Conservation (phyloP, 805 yeast species). For the Priceomyces haplophilus region DNA sequence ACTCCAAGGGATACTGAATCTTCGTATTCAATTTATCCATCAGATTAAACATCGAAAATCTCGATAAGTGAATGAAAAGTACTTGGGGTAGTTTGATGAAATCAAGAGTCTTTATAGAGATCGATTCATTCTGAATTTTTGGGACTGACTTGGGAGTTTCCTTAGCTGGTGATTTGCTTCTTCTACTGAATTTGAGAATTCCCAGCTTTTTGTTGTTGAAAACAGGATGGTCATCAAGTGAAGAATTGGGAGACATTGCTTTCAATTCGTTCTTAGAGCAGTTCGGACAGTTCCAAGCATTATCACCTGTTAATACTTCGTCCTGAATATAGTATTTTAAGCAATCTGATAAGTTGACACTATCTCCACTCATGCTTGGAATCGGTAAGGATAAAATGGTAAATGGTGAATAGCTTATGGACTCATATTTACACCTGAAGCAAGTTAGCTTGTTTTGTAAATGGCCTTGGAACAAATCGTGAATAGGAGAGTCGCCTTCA, state of each 20-base stretch:
- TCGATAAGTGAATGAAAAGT: slow-evolving; percentile 38
- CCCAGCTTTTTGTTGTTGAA: slow-evolving; percentile 34
- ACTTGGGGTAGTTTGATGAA: slow-evolving; percentile 37
- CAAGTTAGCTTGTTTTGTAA: slow-evolving; percentile 63
- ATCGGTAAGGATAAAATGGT: slow-evolving; percentile 63
- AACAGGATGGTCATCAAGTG: slow-evolving; percentile 35
- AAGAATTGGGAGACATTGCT: slow-evolving; percentile 9
- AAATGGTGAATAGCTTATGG: slow-evolving; percentile 59
- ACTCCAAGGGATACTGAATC: slow-evolving; percentile 53
- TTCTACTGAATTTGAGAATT: slow-evolving; percentile 30
- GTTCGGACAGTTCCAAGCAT: slow-evolving; percentile 83
- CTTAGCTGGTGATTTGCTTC: slow-evolving; percentile 35
- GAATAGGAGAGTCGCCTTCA: slow-evolving; percentile 68
- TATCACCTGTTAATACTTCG: slow-evolving; percentile 67
- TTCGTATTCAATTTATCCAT: slow-evolving; percentile 51
- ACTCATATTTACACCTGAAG: slow-evolving; percentile 58
- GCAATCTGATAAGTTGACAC: slow-evolving; percentile 57
- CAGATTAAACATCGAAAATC: slow-evolving; percentile 47
- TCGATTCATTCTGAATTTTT: slow-evolving; percentile 4
- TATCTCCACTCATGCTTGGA: slow-evolving; percentile 33
- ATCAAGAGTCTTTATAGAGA: slow-evolving; percentile 25
- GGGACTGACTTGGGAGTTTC: slow-evolving; percentile 10
- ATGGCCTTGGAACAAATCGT: slow-evolving; percentile 69
- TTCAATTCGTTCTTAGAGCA: slow-evolving; percentile 38
- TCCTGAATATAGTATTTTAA: slow-evolving; percentile 58